Conservation (phyloP, 2,329 filamentous ascomycete genomes). For the Intubia oerlemansii region DNA sequence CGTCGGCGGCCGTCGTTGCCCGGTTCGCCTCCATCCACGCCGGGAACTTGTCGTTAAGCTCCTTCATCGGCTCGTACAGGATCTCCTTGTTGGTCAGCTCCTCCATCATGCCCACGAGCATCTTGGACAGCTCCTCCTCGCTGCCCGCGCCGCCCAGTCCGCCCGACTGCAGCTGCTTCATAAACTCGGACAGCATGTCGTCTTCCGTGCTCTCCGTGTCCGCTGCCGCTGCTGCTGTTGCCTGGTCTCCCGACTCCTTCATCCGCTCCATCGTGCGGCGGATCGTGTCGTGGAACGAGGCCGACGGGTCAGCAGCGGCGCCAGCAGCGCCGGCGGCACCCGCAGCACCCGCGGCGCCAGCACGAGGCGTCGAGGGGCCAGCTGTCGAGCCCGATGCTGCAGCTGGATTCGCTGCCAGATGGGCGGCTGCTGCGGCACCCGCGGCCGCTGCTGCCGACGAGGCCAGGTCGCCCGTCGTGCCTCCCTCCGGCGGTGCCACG, state of each 20-base stretch:
- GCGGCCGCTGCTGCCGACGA: slow-evolving; percentile 9
- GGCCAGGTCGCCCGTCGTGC: slow-evolving; percentile 8
- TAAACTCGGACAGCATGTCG: slow-evolving; percentile 76
- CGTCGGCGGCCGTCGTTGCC: slow-evolving; percentile 41
- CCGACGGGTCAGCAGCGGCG: slow-evolving; percentile 13
- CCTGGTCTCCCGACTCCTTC: slow-evolving; percentile 71
- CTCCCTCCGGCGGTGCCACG: slow-evolving; percentile 1
- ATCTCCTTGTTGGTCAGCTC: slow-evolving; percentile 97
- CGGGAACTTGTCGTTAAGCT: slow-evolving; percentile 81
- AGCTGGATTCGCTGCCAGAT: slow-evolving; percentile 9
- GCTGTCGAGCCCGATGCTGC: slow-evolving; percentile 15
- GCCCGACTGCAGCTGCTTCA: slow-evolving; percentile 64
- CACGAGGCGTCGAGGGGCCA: slow-evolving; percentile 7
- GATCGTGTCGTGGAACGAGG: slow-evolving; percentile 80
- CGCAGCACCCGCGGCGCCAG: too few relatives aligned
- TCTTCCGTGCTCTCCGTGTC: slow-evolving; percentile 35
- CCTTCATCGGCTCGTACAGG: slow-evolving; percentile 96
- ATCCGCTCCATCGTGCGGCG: slow-evolving; percentile 89
- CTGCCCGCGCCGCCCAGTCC: slow-evolving; percentile 28
- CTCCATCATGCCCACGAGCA: slow-evolving; percentile 97
- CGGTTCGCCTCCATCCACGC: slow-evolving; percentile 68
- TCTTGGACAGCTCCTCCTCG: slow-evolving; percentile 82
- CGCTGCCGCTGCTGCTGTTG: slow-evolving; percentile 57
- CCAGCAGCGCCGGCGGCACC: slow-evolving; percentile 14
- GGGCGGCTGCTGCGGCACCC: slow-evolving; percentile 9